phyloP scores from a whole-genome alignment of 805 yeast species.

The Ogataea glucozyma region DNA sequence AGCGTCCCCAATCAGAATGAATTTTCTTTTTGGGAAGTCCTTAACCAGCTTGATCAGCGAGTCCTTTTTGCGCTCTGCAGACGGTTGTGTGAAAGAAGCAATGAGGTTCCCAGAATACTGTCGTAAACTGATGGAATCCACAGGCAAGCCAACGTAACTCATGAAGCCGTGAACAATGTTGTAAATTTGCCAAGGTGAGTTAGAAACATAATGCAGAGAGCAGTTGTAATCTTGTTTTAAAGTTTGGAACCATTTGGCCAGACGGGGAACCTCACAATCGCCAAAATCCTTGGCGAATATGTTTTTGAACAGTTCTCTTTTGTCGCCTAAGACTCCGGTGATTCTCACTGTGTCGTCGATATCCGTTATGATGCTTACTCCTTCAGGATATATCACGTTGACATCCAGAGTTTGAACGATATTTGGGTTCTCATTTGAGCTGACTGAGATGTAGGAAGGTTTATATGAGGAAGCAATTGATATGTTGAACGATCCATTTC shows the following conservation, averaged over 20 bases:
- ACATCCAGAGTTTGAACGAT: slow-evolving; percentile 49
- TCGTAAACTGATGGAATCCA: slow-evolving; percentile 83
- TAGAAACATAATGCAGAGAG: slow-evolving; percentile 87
- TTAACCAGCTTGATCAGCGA: slow-evolving; percentile 60
- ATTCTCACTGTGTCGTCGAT: slow-evolving; percentile 91
- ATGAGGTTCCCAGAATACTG: slow-evolving; percentile 83
- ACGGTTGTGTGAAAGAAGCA: slow-evolving; percentile 82
- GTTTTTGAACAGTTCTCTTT: slow-evolving; percentile 76
- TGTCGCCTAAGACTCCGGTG: slow-evolving; percentile 89
- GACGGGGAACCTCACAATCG: slow-evolving; percentile 73
- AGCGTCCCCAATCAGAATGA: slow-evolving; percentile 89
- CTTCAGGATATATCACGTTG: slow-evolving; percentile 42
- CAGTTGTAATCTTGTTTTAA: slow-evolving; percentile 44
- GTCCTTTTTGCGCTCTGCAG: slow-evolving; percentile 74
- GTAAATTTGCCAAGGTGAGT: slow-evolving; percentile 90
- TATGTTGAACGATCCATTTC: slow-evolving; percentile 63
- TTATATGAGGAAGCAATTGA: slow-evolving; percentile 54
- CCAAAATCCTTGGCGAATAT: slow-evolving; percentile 66
- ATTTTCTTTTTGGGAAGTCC: slow-evolving; percentile 77
- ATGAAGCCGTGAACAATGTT: slow-evolving; percentile 60
- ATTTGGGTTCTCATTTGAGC: slow-evolving; percentile 47
- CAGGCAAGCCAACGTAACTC: slow-evolving; percentile 58
- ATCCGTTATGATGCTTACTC: slow-evolving; percentile 81
- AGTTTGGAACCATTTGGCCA: slow-evolving; percentile 69
- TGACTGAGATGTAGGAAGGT: slow-evolving; percentile 61